These are phyloP conservation scores for Persicaria tinctoria DNA, from an alignment of 148 eudicot genomes.

Conservation along the genomic window DNA sequence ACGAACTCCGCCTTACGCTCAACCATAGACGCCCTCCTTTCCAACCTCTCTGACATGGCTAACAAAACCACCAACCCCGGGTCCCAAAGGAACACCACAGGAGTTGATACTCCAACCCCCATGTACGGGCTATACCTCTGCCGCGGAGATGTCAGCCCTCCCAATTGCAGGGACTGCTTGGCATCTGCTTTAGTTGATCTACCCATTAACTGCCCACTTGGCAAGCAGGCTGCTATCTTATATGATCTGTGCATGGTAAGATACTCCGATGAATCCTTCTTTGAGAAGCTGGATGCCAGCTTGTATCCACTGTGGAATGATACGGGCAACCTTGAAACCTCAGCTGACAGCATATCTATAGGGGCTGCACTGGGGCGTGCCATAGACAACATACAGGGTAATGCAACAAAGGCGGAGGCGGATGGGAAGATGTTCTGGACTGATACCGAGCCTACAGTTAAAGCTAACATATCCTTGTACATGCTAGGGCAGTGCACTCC, in stretches of 20 bases:
- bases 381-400: no score
- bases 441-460: no score
- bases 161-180: slow-evolving; percentile 20
- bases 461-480: neutral
- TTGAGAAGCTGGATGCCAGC: neutral
- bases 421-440: no score
- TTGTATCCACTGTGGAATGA: no score
- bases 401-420: no score
- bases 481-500: slow-evolving; percentile 29
- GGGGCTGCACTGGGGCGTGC: no score
- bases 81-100: slow-evolving; percentile 14
- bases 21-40: slow-evolving; percentile 3
- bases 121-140: no score
- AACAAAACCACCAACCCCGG: neutral
- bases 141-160: neutral
- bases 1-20: neutral
- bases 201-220: slow-evolving; percentile 10
- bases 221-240: slow-evolving; percentile 20
- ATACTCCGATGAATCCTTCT: slow-evolving; percentile 16
- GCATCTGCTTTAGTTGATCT: slow-evolving; percentile 1
- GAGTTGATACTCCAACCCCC: slow-evolving; percentile 28
- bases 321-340: no score
- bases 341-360: no score
- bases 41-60: slow-evolving; percentile 10
- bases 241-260: slow-evolving; percentile 30